These are phyloP conservation scores for Hymenoscyphus fructigenus DNA, from an alignment of 2,329 filamentous ascomycete genomes.

Conservation along the genomic window DNA sequence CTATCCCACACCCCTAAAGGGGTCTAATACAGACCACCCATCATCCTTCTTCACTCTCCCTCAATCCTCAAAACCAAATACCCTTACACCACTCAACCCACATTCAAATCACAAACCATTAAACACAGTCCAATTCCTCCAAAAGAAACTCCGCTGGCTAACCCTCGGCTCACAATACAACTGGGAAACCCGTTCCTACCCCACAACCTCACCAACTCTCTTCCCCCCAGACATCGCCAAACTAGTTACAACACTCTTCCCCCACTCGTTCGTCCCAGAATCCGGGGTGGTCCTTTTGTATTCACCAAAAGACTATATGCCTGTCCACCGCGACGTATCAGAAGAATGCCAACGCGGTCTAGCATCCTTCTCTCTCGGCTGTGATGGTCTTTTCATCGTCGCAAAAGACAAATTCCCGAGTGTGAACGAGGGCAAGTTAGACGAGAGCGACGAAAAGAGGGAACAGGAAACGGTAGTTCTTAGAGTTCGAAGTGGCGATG, in stretches of 20 bases:
- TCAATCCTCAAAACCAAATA: slow-evolving; percentile 58
- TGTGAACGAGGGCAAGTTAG: slow-evolving; percentile 27
- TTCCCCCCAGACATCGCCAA: slow-evolving; percentile 74
- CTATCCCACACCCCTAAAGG: slow-evolving; percentile 44
- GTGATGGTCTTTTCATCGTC: slow-evolving; percentile 85
- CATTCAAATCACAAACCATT: slow-evolving; percentile 68
- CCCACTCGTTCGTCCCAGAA: slow-evolving; percentile 68
- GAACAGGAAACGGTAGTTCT: slow-evolving; percentile 50
- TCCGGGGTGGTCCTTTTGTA: slow-evolving; percentile 94
- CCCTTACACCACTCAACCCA: slow-evolving; percentile 59
- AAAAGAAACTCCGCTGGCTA: slow-evolving; percentile 85
- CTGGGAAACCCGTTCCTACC: slow-evolving; percentile 85
- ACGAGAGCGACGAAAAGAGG: slow-evolving; percentile 27
- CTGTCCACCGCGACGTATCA: slow-evolving; percentile 89
- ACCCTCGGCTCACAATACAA: slow-evolving; percentile 94
- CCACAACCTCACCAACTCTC: slow-evolving; percentile 58
- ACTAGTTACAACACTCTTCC: slow-evolving; percentile 71
- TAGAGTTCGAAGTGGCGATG: slow-evolving; percentile 79
- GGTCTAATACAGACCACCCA: slow-evolving; percentile 2
- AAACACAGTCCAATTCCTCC: slow-evolving; percentile 67
- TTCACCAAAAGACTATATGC: slow-evolving; percentile 84
- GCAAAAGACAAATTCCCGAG: slow-evolving; percentile 48
- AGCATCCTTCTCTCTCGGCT: slow-evolving; percentile 83
- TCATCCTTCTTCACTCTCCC: slow-evolving; percentile 56
- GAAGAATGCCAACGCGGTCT: slow-evolving; percentile 77